Base-by-base conservation (phyloP, 495 filamentous ascomycete species). In the Penicillium flavigenum region DNA sequence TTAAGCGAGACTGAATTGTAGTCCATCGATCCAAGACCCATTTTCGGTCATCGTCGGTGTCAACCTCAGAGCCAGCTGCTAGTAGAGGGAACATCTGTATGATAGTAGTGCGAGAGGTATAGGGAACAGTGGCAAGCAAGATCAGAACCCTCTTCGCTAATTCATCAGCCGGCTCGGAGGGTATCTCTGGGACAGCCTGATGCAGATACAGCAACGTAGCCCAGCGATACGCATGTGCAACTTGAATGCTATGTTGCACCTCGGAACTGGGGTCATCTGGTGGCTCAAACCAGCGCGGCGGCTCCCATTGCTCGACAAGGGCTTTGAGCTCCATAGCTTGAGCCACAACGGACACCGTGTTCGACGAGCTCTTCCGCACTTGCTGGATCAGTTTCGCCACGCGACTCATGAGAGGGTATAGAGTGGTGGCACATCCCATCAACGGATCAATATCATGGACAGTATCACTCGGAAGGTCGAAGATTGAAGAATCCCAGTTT, bases 51-150 rank as follows among this genome's bases (percentile, higher is more conserved):
- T 88, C 86, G 12, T 71, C 72, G 20, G 77, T 77, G 19, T 77
- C 68, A 0, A 83, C 86, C 60, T 91, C 89, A 50, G 86, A 87
- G 1, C 89, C 86, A 1, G 89, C 89, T 1, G 82, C 86, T 43
- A 91, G 67, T 6, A 92, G 77, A 4, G 89, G 89, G 58, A 87
- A 91, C 61, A 91, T 88, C 36, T 92, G 89, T 10, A 91, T 83
- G 47, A 92, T 89, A 7, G 84, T 83, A 3, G 87, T 80, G 6
- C 87, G 77, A 10, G 84, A 88, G 11, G 73, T 77, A 1, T 81
- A 63, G 0, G 87, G 87, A 0, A 92, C 84, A 0, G 80, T 86
- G 16, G 83, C 85, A 4, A 92, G 69, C 49, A 83, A 76, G 9
- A 77, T 72, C 57, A 91, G 62, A 2, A 86, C 84, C 19, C 82